phyloP scores from a whole-genome alignment of 2,329 filamentous ascomycete genomes.

The Xylaria sp. region DNA sequence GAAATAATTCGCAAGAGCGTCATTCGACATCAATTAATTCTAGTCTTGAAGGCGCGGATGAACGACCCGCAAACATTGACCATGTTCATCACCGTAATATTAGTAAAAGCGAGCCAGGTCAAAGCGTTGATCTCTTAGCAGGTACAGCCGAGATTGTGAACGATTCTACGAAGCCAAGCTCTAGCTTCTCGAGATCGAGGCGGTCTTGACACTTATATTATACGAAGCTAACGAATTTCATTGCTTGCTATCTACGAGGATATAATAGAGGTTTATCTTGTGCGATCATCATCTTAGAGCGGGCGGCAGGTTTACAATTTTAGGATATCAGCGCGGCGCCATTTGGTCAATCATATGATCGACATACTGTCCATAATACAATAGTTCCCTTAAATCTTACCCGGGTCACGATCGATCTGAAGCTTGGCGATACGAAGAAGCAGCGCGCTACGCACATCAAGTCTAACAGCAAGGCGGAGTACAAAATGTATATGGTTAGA shows the following conservation, averaged over 20 bases:
- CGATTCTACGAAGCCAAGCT: conserved; percentile 50
- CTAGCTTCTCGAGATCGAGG: conserved; percentile 31
- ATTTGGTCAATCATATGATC: conserved; percentile 34
- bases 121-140: conserved; percentile 61
- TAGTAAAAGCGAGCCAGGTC: conserved; percentile 63
- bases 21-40: conserved; percentile 54
- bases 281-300: conserved; percentile 39
- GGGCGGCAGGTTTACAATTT: conserved; percentile 36
- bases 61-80: conserved; percentile 66
- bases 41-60: conserved; percentile 52
- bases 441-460: conserved; percentile 1
- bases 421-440: conserved; percentile 13
- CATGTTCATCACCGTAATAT: conserved; percentile 69
- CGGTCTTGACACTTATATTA: conserved; percentile 24
- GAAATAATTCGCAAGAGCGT: conserved; percentile 64
- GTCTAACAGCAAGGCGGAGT: conserved; percentile 1
- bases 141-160: conserved; percentile 68
- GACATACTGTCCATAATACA: conserved; percentile 29
- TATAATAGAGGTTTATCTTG: conserved; percentile 36
- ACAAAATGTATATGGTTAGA: conserved; percentile 15
- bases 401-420: neutral
- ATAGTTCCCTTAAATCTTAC: neutral
- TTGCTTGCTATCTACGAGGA: conserved; percentile 25
- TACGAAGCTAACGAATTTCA: conserved; percentile 39
- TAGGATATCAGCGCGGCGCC: conserved; percentile 38